phyloP scores from a whole-genome alignment of 148 eudicot species.

The Suaeda aralocaspica region DNA sequence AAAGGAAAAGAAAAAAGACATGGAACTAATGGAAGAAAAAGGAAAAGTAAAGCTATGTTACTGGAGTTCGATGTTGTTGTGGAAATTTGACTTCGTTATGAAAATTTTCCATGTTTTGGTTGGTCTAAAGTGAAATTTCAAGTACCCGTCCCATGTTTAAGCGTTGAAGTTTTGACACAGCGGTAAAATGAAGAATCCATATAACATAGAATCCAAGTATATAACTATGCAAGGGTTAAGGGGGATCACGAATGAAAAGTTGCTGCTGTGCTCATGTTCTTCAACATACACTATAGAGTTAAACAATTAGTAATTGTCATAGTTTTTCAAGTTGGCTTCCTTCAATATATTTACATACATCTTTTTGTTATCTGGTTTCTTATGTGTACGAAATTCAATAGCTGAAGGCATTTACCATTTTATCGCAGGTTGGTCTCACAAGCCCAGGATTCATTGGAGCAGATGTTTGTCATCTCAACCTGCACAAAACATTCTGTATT shows the following conservation, averaged over 20 bases:
- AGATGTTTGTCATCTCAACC: conserved; percentile 98
- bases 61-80: too few relatives aligned
- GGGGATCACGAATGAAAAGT: too few relatives aligned
- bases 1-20: too few relatives aligned
- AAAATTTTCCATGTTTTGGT: too few relatives aligned
- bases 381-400: not conserved
- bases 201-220: not conserved
- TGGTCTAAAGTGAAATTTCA: too few relatives aligned
- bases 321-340: not conserved
- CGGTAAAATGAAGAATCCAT: not conserved
- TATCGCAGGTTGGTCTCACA: conserved; percentile 86
- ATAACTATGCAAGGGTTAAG: not conserved
- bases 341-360: not conserved
- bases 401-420: not conserved
- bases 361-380: not conserved
- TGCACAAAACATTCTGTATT: conserved; percentile 98
- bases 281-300: not conserved
- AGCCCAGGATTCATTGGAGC: conserved; percentile 97
- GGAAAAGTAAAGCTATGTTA: not conserved
- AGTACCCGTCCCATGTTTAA: too few relatives aligned
- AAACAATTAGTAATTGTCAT: not conserved
- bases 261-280: not conserved
- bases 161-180: not conserved
- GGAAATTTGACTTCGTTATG: not conserved
- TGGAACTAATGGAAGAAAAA: too few relatives aligned